Evolutionary conservation across 2,329 filamentous ascomycete species (phyloP).

Genomic region (Dendrostoma leiphaemia): DNA sequence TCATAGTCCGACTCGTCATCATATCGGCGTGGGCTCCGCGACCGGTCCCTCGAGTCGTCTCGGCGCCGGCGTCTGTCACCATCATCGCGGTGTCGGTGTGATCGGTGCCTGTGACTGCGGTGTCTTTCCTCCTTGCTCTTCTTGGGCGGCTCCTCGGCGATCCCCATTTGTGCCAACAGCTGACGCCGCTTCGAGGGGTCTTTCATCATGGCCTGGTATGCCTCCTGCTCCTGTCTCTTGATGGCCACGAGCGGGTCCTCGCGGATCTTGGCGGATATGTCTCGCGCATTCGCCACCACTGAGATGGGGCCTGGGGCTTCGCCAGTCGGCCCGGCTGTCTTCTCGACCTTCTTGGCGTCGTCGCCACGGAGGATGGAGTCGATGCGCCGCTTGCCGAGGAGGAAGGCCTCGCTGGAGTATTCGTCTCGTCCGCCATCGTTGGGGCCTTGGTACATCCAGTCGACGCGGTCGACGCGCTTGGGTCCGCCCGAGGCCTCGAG

Average conservation of each 20-base stretch:
- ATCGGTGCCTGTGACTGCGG: slow-evolving; percentile 36
- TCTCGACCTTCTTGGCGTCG: slow-evolving; percentile 78
- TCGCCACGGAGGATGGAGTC: slow-evolving; percentile 78
- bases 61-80: slow-evolving; percentile 38
- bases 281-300: slow-evolving; percentile 70
- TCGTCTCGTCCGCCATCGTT: slow-evolving; percentile 70
- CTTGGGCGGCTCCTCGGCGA: slow-evolving; percentile 43
- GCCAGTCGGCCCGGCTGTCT: slow-evolving; percentile 61
- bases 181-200: slow-evolving; percentile 68
- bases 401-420: slow-evolving; percentile 91
- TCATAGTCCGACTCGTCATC: slow-evolving; percentile 41
- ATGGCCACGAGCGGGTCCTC: slow-evolving; percentile 92
- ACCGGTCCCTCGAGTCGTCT: slow-evolving; percentile 42
- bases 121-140: slow-evolving; percentile 43
- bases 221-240: slow-evolving; percentile 84
- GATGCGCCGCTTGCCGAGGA: slow-evolving; percentile 89
- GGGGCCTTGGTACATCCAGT: slow-evolving; percentile 97
- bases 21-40: slow-evolving; percentile 35
- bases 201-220: slow-evolving; percentile 77
- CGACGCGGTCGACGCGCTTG: slow-evolving; percentile 78
- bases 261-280: slow-evolving; percentile 81
- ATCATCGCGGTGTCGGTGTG: slow-evolving; percentile 27
- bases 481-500: slow-evolving; percentile 85
- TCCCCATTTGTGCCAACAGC: slow-evolving; percentile 63
- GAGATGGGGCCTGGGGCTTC: slow-evolving; percentile 54